phyloP scores from a whole-genome alignment of 2,329 filamentous ascomycete species.

The Alternaria arborescens region DNA sequence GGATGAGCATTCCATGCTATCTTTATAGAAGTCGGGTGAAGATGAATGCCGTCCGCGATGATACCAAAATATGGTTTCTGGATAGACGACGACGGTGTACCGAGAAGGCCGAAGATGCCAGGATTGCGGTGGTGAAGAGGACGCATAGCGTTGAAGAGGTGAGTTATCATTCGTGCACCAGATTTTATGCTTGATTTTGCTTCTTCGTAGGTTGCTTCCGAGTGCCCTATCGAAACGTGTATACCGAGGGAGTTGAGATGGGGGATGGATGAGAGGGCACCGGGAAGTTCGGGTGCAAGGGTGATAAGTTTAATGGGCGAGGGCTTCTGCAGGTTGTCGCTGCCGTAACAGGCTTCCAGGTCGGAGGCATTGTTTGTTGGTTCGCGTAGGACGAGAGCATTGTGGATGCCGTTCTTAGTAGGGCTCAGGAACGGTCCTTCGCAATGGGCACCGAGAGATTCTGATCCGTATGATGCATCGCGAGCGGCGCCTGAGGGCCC shows the following conservation, averaged over 20 bases:
- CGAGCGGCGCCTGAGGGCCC: constrained; percentile 72
- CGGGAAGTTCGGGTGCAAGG: constrained; percentile 79
- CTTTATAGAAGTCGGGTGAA: constrained; percentile 87
- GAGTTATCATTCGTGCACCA: constrained; percentile 88
- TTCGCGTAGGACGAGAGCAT: constrained; percentile 72
- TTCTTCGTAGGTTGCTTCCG: constrained; percentile 85
- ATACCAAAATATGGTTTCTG: constrained; percentile 81
- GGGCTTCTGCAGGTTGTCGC: constrained; percentile 65
- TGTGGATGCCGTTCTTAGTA: constrained; percentile 87
- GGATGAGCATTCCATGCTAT: constrained; percentile 90
- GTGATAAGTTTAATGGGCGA: constrained; percentile 79
- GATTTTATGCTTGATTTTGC: constrained; percentile 74
- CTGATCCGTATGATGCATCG: constrained; percentile 73
- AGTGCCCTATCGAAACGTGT: constrained; percentile 83
- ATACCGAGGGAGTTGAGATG: constrained; percentile 72
- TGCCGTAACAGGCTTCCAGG: constrained; percentile 76
- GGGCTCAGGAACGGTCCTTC: constrained; percentile 89
- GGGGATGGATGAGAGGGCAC: constrained; percentile 74
- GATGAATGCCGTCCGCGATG: constrained; percentile 88
- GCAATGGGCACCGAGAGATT: constrained; percentile 88
- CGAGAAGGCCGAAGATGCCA: constrained; percentile 86
- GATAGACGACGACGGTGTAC: constrained; percentile 52
- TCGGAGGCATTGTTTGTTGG: constrained; percentile 70
- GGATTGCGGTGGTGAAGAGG: constrained; percentile 91
- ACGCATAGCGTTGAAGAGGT: constrained; percentile 93